Percentiles rank a stretch among this genome's conserved stretches.
These are phyloP conservation scores for Penstemon barbatus DNA, from an alignment of 257 asterid species.

Conservation along the genomic window DNA sequence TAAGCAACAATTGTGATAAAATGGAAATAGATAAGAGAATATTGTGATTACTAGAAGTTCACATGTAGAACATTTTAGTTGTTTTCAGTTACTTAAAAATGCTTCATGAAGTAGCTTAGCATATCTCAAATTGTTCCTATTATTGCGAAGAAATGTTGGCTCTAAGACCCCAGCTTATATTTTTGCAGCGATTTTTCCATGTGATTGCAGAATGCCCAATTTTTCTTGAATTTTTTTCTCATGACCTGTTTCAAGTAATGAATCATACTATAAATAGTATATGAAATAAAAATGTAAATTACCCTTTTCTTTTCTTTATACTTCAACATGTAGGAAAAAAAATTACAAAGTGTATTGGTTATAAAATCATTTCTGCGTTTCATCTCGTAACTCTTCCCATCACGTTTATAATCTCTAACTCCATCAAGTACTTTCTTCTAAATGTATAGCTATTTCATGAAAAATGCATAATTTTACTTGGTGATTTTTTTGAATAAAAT, in stretches of 20 bases:
- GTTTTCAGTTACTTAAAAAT: neutral
- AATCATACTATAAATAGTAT: too few relatives aligned
- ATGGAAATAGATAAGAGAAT: neutral
- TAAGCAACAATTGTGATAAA: constrained; percentile 21
- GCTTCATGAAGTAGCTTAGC: neutral
- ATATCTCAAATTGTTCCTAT: neutral
- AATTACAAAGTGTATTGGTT: neutral
- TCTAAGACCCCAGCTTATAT: neutral
- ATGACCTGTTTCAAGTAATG: too few relatives aligned
- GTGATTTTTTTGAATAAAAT: neutral
- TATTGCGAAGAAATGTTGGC: neutral
- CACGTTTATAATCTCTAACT: too few relatives aligned
- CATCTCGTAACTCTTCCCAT: neutral
- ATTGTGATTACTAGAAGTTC: constrained; percentile 12
- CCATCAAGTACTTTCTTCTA: too few relatives aligned
- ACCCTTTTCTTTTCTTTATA: neutral
- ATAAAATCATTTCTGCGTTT: neutral
- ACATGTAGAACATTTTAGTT: neutral
- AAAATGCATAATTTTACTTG: neutral
- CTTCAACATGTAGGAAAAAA: neutral
- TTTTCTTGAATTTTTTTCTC: too few relatives aligned
- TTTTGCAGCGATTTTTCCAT: neutral
- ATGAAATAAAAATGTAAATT: too few relatives aligned
- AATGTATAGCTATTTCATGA: neutral
- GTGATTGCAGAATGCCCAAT: too few relatives aligned